A percentile compares a stretch with the other conserved stretches of the same genome.
These are phyloP conservation scores for Jamesozyma hellenica DNA, from an alignment of 805 yeast species.

Conservation along the genomic window DNA sequence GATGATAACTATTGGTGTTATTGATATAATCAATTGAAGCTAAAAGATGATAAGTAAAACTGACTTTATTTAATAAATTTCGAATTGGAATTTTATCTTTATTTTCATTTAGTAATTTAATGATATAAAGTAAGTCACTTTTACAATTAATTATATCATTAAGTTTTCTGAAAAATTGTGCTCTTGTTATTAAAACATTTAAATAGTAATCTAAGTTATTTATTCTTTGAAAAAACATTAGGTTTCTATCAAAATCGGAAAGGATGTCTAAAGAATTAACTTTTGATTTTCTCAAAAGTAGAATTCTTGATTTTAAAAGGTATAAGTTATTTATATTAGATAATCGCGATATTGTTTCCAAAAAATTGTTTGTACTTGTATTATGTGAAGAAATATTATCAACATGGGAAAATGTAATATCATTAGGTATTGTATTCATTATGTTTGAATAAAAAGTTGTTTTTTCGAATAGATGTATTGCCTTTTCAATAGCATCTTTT, in stretches of 20 bases:
- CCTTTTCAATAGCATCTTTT: constrained; percentile 11
- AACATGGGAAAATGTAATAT: too few species aligned
- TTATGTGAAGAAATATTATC: not conserved
- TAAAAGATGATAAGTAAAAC: constrained; percentile 10
- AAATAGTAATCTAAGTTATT: constrained; percentile 8
- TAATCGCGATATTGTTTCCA: too few species aligned
- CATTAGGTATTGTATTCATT: not conserved
- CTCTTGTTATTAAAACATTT: constrained; percentile 16
- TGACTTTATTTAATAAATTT: constrained; percentile 10
- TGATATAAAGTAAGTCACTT: constrained; percentile 9
- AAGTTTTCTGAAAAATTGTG: constrained; percentile 15
- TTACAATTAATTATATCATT: constrained; percentile 7
- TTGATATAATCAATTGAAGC: constrained; percentile 8
- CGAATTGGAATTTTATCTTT: constrained; percentile 3
- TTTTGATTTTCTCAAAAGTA: constrained; percentile 8
- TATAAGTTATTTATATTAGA: constrained; percentile 2
- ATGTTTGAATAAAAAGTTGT: not conserved
- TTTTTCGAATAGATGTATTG: constrained; percentile 3
- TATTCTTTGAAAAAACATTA: constrained; percentile 7
- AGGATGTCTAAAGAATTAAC: constrained; percentile 5
- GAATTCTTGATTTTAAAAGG: constrained; percentile 13
- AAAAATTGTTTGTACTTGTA: too few species aligned
- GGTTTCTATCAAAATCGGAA: constrained; percentile 11
- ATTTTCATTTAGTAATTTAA: constrained; percentile 9
- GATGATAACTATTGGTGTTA: constrained; percentile 1